Evolutionary conservation across 129 eudicot genomes (phyloP).

Genomic region (Lactuca sativa): DNA sequence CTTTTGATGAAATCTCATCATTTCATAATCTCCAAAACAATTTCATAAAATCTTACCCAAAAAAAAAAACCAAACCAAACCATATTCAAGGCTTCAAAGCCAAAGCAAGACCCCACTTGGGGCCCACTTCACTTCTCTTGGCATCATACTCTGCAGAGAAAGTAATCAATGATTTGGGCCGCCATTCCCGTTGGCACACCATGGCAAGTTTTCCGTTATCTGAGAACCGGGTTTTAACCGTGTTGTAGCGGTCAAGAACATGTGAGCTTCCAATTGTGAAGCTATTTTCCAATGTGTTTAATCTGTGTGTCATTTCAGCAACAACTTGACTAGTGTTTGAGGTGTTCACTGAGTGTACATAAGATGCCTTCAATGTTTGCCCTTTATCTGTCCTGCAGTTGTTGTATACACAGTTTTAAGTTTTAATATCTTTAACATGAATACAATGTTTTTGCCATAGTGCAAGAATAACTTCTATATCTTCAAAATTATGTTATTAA

Average conservation of each 20-base stretch:
- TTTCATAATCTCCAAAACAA: conserved; percentile 21
- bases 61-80: not conserved
- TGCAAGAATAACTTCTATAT: too few species aligned
- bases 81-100: conserved; percentile 65
- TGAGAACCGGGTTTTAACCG: conserved; percentile 63
- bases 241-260: conserved; percentile 54
- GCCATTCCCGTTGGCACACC: conserved; percentile 82
- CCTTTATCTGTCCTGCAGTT: conserved; percentile 80
- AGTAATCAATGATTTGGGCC: conserved; percentile 83
- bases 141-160: conserved; percentile 79
- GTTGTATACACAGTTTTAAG: not conserved
- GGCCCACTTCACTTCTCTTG: conserved; percentile 48
- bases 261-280: conserved; percentile 74
- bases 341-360: conserved; percentile 64
- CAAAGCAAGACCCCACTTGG: conserved; percentile 73
- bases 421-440: too few species aligned
- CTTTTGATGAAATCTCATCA: not conserved
- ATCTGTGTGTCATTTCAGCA: conserved; percentile 78
- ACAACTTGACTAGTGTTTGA: conserved; percentile 61
- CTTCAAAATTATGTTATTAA: too few species aligned
- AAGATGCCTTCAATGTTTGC: conserved; percentile 78
- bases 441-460: too few species aligned
- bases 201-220: conserved; percentile 69
- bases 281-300: conserved; percentile 59
- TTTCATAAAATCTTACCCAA: conserved; percentile 22